A percentile compares a stretch with the other conserved stretches of the same genome.
phyloP scores from a whole-genome alignment of 2,329 filamentous ascomycete genomes.

The Claviceps maximensis region DNA sequence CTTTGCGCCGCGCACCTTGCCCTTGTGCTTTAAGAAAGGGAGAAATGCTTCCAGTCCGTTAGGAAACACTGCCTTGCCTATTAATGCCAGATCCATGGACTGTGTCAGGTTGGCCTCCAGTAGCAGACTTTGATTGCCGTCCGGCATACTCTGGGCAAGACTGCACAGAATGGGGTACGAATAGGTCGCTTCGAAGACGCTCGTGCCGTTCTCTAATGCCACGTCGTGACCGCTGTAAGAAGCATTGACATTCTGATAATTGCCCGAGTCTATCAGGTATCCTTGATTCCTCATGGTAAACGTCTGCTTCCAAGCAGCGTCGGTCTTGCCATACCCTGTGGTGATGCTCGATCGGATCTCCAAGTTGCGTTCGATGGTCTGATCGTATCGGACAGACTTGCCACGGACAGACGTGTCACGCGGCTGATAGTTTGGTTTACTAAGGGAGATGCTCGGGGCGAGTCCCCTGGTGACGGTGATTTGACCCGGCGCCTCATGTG shows the following conservation, averaged over 20 bases:
- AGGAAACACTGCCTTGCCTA: slow-evolving; percentile 35
- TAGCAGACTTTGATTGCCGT: slow-evolving; percentile 6
- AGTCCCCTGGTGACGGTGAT: slow-evolving; percentile 28
- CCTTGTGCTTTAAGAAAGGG: slow-evolving; percentile 13
- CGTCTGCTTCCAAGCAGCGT: slow-evolving; percentile 40
- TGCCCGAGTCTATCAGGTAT: slow-evolving; percentile 24
- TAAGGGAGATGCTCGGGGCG: not conserved
- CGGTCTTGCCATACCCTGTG: slow-evolving; percentile 10
- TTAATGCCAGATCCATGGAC: slow-evolving; percentile 23
- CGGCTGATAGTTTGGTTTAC: not conserved
- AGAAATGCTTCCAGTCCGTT: slow-evolving; percentile 46
- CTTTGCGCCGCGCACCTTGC: slow-evolving; percentile 11
- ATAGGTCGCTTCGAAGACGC: slow-evolving; percentile 4
- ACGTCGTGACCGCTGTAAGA: slow-evolving; percentile 9
- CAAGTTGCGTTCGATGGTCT: slow-evolving; percentile 44
- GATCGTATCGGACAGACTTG: slow-evolving; percentile 19
- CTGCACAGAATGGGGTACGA: slow-evolving; percentile 8
- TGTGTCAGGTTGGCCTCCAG: slow-evolving; percentile 26
- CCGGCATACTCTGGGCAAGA: not conserved
- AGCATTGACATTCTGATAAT: slow-evolving; percentile 23
- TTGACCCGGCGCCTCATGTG: slow-evolving; percentile 35
- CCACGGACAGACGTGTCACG: not conserved
- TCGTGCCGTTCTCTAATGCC: not conserved
- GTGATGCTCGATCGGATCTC: slow-evolving; percentile 43
- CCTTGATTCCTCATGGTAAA: slow-evolving; percentile 42